Evolutionary conservation across 768 basidiomycete species (phyloP).

Genomic region (Russula sp.): DNA sequence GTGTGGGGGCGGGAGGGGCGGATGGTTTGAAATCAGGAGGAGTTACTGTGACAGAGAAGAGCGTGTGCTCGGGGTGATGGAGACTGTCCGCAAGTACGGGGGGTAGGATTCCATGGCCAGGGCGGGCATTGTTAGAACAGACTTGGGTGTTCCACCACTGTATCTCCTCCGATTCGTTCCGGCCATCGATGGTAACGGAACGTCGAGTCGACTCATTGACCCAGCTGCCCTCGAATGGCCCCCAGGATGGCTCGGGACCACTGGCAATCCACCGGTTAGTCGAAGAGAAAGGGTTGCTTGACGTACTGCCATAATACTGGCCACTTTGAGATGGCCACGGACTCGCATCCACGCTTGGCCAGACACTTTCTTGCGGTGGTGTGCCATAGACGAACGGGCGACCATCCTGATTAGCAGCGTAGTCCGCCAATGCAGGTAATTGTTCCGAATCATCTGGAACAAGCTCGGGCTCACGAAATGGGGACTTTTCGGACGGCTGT

Average conservation of each 20-base stretch:
- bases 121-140: constrained; percentile 38
- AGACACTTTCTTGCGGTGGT: constrained; percentile 13
- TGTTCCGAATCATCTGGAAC: constrained; percentile 31
- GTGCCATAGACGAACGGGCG: constrained; percentile 28
- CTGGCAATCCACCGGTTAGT: constrained; percentile 25
- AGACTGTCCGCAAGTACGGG: constrained; percentile 52
- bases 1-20: constrained; percentile 33
- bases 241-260: constrained; percentile 18
- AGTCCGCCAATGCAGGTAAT: constrained; percentile 17
- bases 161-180: constrained; percentile 58
- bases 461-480: constrained; percentile 37
- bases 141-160: constrained; percentile 65
- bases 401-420: constrained; percentile 8
- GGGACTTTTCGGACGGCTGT: constrained; percentile 32
- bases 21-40: constrained; percentile 37
- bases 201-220: constrained; percentile 31
- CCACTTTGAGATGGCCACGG: constrained; percentile 20
- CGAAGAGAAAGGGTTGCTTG: constrained; percentile 16
- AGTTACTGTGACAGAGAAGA: constrained; percentile 57
- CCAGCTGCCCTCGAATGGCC: constrained; percentile 21
- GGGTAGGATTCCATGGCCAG: no score
- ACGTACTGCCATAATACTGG: constrained; percentile 15
- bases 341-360: constrained; percentile 11
- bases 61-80: constrained; percentile 68
- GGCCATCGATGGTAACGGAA: constrained; percentile 54